phyloP scores from a whole-genome alignment of 306 rosid species.

The Vicia sativa region DNA sequence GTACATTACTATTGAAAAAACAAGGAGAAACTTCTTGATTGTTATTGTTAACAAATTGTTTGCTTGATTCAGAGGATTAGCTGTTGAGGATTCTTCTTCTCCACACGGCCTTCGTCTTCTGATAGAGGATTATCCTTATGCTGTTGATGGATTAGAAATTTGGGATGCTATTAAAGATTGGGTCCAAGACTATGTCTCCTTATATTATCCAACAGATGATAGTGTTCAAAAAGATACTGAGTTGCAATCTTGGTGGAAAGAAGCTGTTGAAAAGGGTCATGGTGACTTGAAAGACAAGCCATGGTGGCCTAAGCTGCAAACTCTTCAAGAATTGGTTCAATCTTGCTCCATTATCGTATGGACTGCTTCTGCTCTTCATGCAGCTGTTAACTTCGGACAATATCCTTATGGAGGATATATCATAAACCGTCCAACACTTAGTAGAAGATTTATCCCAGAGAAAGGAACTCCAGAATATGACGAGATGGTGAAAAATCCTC shows the following conservation, averaged over 20 bases:
- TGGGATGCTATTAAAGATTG: slow-evolving; percentile 68
- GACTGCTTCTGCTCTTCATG: slow-evolving; percentile 78
- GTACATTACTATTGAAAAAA: too few species aligned
- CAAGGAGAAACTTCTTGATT: neutral
- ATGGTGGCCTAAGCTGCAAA: slow-evolving; percentile 72
- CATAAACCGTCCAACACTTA: slow-evolving; percentile 65
- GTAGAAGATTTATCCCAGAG: slow-evolving; percentile 58
- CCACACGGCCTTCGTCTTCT: slow-evolving; percentile 63
- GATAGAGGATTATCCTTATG: slow-evolving; percentile 71
- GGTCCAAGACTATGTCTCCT: slow-evolving; percentile 56
- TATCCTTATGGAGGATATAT: slow-evolving; percentile 76
- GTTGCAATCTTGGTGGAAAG: slow-evolving; percentile 78
- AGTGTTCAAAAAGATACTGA: slow-evolving; percentile 52
- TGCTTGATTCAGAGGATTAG: slow-evolving; percentile 59
- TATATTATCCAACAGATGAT: slow-evolving; percentile 50
- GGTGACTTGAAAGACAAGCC: slow-evolving; percentile 59
- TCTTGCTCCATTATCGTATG: slow-evolving; percentile 57
- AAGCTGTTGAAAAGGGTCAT: slow-evolving; percentile 59
- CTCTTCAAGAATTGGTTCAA: slow-evolving; percentile 43
- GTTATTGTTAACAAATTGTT: neutral
- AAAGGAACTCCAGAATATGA: slow-evolving; percentile 55
- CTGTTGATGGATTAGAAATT: slow-evolving; percentile 64
- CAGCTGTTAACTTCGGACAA: slow-evolving; percentile 74
- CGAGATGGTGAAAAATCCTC: slow-evolving; percentile 53
- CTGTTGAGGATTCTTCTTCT: slow-evolving; percentile 51